Conservation (phyloP, 768 basidiomycete genomes). For the Boletus coccyginus region DNA sequence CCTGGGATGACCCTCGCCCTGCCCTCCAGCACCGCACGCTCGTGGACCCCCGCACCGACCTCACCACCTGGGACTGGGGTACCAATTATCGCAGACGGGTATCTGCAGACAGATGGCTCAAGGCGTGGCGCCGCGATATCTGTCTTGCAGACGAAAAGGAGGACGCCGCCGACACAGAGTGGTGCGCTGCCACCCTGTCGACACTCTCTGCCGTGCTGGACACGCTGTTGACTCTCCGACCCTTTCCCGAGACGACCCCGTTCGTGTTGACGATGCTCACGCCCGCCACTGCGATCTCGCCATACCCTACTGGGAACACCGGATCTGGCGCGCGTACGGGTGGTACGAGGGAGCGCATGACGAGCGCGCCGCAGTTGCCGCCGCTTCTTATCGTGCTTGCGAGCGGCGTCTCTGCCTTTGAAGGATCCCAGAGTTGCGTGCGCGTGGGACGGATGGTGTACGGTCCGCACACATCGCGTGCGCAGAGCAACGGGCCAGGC, state of each 20-base stretch:
- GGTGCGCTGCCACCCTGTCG: conserved; percentile 4
- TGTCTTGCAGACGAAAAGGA: background rate
- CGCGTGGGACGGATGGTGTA: conserved; percentile 16
- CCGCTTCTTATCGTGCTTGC: conserved; percentile 27
- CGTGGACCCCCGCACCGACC: conserved; percentile 23
- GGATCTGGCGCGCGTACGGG: background rate
- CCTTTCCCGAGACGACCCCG: conserved; percentile 27
- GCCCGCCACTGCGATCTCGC: background rate
- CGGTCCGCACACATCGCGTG: conserved; percentile 17
- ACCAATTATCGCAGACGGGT: conserved; percentile 24
- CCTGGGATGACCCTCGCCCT: conserved; percentile 49
- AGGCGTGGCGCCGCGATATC: conserved; percentile 22
- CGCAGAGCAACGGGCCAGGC: background rate
- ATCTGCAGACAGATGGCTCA: conserved; percentile 21
- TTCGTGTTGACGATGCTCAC: conserved; percentile 19
- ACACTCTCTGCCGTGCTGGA: conserved; percentile 33
- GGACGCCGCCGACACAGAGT: background rate
- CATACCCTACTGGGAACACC: conserved; percentile 7
- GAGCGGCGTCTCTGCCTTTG: conserved; percentile 5
- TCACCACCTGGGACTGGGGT: conserved; percentile 22
- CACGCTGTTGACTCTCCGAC: conserved; percentile 33
- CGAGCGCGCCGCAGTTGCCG: conserved; percentile 33
- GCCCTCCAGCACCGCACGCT: conserved; percentile 27
- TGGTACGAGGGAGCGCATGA: conserved; percentile 21
- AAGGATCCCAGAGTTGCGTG: conserved; percentile 26